These are phyloP conservation scores for Paecilomyces fulvus DNA, from an alignment of 2,329 filamentous ascomycete species.

Conservation along the genomic window DNA sequence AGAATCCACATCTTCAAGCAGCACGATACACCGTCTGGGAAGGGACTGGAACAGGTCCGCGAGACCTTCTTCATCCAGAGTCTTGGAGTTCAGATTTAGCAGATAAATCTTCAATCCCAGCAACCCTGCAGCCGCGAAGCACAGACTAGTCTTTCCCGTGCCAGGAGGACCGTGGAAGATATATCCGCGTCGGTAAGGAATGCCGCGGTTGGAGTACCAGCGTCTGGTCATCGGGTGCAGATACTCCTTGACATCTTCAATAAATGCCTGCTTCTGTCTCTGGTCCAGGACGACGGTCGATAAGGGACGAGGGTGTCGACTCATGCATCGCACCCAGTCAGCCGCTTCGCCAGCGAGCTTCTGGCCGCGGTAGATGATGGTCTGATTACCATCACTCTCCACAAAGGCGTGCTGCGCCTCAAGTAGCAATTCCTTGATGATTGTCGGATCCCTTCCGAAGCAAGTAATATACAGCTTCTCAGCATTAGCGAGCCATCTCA, in stretches of 20 bases:
- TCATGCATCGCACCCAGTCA: constrained; percentile 29
- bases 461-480: constrained; percentile 28
- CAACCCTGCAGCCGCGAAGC: constrained; percentile 60
- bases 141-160: constrained; percentile 68
- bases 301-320: constrained; percentile 42
- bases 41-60: constrained; percentile 57
- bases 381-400: constrained; percentile 26
- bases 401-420: constrained; percentile 31
- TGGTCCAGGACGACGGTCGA: constrained; percentile 48
- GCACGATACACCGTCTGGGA: constrained; percentile 61
- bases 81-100: constrained; percentile 55
- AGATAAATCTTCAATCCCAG: constrained; percentile 67
- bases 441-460: constrained; percentile 24
- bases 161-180: constrained; percentile 73
- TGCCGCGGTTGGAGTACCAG: constrained; percentile 79
- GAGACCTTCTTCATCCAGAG: constrained; percentile 58
- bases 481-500: constrained; percentile 12
- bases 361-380: constrained; percentile 31
- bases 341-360: constrained; percentile 12
- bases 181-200: constrained; percentile 78
- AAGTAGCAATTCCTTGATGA: constrained; percentile 25
- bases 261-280: constrained; percentile 41
- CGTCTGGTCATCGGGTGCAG: constrained; percentile 43
- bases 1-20: constrained; percentile 69
- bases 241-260: constrained; percentile 50